phyloP scores from a whole-genome alignment of 345 rosid genomes.

The Excoecaria cochinchinensis region DNA sequence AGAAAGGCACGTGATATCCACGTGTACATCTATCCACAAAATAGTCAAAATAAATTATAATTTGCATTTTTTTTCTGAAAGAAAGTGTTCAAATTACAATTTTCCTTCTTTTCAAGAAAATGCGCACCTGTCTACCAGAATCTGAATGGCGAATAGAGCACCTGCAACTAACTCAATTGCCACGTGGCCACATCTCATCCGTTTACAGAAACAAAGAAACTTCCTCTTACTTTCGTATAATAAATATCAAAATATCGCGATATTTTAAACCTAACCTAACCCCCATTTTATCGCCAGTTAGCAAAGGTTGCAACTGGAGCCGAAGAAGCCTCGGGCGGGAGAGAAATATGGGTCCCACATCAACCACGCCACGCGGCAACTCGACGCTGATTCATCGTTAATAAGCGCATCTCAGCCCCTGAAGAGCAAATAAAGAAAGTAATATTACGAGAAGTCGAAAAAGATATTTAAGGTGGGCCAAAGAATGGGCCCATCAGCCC shows the following conservation, averaged over 20 bases:
- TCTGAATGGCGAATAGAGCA: conserved; percentile 7
- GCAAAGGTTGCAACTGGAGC: not conserved
- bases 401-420: conserved; percentile 15
- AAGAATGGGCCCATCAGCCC: conserved; percentile 27
- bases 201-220: conserved; percentile 15
- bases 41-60: too few relatives aligned
- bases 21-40: too few relatives aligned
- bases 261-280: not conserved
- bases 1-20: too few relatives aligned
- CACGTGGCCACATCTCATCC: conserved; percentile 32
- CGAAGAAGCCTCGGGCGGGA: conserved; percentile 2
- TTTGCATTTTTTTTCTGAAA: too few relatives aligned
- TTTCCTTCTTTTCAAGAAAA: not conserved
- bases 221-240: conserved; percentile 34
- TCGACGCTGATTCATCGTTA: conserved; percentile 41
- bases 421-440: not conserved
- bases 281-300: conserved; percentile 17
- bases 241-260: conserved; percentile 11
- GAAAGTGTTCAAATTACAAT: not conserved
- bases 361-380: conserved; percentile 58
- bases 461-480: conserved; percentile 23
- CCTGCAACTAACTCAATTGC: not conserved
- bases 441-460: conserved; percentile 16
- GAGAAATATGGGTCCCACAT: conserved; percentile 2
- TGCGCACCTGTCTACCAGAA: not conserved